These are phyloP conservation scores for Hyphopichia fennica DNA, from an alignment of 1,139 yeast species.

Conservation along the genomic window DNA sequence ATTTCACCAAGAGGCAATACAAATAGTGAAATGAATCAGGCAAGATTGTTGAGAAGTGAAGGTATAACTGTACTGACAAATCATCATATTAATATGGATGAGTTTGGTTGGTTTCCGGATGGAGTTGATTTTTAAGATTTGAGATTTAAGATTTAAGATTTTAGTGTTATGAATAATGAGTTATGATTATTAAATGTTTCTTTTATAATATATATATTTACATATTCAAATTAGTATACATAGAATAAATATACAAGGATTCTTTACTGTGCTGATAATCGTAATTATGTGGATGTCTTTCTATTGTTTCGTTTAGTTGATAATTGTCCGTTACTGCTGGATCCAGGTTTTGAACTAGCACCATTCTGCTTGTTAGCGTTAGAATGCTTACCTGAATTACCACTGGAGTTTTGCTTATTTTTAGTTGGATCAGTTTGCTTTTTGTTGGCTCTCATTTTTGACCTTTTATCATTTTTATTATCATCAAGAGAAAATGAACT, in stretches of 20 bases:
- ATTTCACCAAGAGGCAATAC: constrained; percentile 54
- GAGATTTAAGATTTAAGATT: background rate
- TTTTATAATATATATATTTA: background rate
- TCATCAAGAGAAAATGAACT: constrained; percentile 10
- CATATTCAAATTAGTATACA: too few species aligned
- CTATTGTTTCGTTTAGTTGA: background rate
- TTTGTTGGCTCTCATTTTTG: background rate
- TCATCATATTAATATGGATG: constrained; percentile 42
- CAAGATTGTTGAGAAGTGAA: constrained; percentile 46
- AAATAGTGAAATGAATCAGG: constrained; percentile 49
- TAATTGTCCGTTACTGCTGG: background rate
- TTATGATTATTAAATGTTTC: background rate
- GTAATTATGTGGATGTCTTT: too few species aligned
- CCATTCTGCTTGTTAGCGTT: background rate
- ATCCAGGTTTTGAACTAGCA: background rate
- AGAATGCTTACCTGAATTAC: background rate
- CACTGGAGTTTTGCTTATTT: background rate
- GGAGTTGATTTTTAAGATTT: constrained; percentile 25
- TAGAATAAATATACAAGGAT: too few species aligned
- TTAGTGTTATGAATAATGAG: too few species aligned
- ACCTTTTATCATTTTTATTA: background rate
- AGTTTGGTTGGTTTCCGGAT: constrained; percentile 72
- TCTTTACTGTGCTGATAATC: too few species aligned
- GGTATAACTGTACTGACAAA: constrained; percentile 43
- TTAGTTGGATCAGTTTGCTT: background rate